Conservation (phyloP, 1,284 basidiomycete genomes). For the Meira miltonrushii region DNA sequence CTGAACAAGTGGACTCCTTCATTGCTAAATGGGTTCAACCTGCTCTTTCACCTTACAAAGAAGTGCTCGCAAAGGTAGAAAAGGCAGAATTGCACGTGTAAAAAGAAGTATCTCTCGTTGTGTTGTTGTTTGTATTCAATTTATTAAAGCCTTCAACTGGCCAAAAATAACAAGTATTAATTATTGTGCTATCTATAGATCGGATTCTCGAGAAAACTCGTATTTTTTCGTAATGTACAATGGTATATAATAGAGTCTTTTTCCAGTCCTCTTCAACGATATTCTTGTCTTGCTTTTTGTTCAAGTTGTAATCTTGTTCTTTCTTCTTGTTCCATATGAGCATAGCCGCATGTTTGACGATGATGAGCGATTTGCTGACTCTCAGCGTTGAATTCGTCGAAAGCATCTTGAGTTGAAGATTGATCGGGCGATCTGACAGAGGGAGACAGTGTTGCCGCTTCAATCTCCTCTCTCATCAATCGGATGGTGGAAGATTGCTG, state of each 20-base stretch:
- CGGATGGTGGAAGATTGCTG: background rate
- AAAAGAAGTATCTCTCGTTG: background rate
- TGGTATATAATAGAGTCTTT: background rate
- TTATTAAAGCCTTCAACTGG: background rate
- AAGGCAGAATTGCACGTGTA: constrained; percentile 57
- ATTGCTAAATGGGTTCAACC: constrained; percentile 81
- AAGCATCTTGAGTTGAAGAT: background rate
- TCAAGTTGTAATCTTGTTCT: no score
- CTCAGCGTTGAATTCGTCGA: background rate
- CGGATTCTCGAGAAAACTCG: background rate
- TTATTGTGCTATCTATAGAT: background rate
- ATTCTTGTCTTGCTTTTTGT: no score
- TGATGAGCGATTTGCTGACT: background rate
- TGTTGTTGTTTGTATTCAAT: background rate
- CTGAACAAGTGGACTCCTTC: constrained; percentile 58
- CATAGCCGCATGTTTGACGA: no score
- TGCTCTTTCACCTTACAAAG: constrained; percentile 66
- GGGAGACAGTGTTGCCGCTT: background rate
- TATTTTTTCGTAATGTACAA: background rate
- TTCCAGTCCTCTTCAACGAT: background rate
- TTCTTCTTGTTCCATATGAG: no score
- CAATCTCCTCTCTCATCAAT: constrained; percentile 3
- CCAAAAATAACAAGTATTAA: background rate
- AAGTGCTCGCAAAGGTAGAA: constrained; percentile 63
- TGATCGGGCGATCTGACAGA: background rate